These are phyloP conservation scores for Podaxis mareebaensis DNA, from an alignment of 768 basidiomycete species.

Conservation along the genomic window DNA sequence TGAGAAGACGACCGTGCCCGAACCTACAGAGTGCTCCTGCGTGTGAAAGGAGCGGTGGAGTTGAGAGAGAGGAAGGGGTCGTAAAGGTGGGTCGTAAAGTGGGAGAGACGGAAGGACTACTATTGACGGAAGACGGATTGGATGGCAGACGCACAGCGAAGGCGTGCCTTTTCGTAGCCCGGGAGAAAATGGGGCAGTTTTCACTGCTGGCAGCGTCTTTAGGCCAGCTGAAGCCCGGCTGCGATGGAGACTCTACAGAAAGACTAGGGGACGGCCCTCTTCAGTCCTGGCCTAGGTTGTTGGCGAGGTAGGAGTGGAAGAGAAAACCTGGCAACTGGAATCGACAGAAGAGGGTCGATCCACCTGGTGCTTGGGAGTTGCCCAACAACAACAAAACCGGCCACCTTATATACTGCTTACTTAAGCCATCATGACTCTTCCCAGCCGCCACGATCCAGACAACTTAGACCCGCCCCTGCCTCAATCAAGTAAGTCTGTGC, in stretches of 20 bases:
- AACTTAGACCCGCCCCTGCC: slow-evolving; percentile 7
- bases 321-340: slow-evolving; percentile 46
- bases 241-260: slow-evolving; percentile 25
- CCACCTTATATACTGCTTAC: slow-evolving; percentile 32
- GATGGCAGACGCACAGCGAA: slow-evolving; percentile 89
- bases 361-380: slow-evolving; percentile 41
- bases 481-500: not conserved
- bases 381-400: slow-evolving; percentile 25
- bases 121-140: slow-evolving; percentile 28
- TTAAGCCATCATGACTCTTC: slow-evolving; percentile 26
- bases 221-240: slow-evolving; percentile 30
- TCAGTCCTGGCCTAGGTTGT: slow-evolving; percentile 44
- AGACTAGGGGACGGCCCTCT: slow-evolving; percentile 38
- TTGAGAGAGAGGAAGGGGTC: slow-evolving; percentile 48
- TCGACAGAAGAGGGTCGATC: slow-evolving; percentile 53
- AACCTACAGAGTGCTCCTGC: slow-evolving; percentile 43
- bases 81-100: slow-evolving; percentile 72
- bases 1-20: slow-evolving; percentile 40
- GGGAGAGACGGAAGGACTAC: slow-evolving; percentile 36
- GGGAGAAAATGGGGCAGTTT: slow-evolving; percentile 28
- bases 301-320: slow-evolving; percentile 30
- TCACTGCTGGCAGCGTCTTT: slow-evolving; percentile 18
- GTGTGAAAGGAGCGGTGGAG: slow-evolving; percentile 35
- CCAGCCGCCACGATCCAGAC: slow-evolving; percentile 11
- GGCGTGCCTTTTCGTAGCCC: slow-evolving; percentile 78